These are phyloP conservation scores for Cornus controversa DNA, from an alignment of 148 eudicot species.

Conservation along the genomic window DNA sequence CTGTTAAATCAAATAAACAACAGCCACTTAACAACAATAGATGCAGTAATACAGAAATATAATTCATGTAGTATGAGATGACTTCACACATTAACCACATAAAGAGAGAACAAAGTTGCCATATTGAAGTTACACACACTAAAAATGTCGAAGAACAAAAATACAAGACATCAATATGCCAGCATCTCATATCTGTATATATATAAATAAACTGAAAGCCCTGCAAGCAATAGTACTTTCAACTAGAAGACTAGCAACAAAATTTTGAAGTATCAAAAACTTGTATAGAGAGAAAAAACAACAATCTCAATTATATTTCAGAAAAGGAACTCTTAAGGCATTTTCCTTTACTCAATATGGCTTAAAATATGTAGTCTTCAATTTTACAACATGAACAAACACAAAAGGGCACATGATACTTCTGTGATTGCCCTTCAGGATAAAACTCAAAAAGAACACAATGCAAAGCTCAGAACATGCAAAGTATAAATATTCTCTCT, in stretches of 20 bases:
- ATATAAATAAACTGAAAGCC: not conserved
- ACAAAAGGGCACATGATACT: no score
- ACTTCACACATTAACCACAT: not conserved
- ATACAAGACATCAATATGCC: not conserved
- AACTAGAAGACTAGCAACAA: not conserved
- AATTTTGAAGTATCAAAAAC: slow-evolving; percentile 3
- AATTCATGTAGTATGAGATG: not conserved
- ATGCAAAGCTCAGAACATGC: not conserved
- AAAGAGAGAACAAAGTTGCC: not conserved
- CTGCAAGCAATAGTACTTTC: not conserved
- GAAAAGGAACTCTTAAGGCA: not conserved
- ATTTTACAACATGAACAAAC: no score
- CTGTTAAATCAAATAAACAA: slow-evolving; percentile 30
- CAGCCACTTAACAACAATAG: not conserved
- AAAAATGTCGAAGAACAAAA: not conserved
- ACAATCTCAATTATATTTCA: not conserved
- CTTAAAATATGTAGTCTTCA: not conserved
- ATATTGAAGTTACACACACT: not conserved
- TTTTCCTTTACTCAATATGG: not conserved
- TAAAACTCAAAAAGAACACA: not conserved
- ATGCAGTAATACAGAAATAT: not conserved
- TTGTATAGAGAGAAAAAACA: slow-evolving; percentile 5
- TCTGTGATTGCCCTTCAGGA: no score
- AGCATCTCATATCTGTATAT: not conserved
- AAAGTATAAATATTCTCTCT: not conserved